These are phyloP conservation scores for Geranium brycei DNA, from an alignment of 345 rosid species.

Conservation along the genomic window DNA sequence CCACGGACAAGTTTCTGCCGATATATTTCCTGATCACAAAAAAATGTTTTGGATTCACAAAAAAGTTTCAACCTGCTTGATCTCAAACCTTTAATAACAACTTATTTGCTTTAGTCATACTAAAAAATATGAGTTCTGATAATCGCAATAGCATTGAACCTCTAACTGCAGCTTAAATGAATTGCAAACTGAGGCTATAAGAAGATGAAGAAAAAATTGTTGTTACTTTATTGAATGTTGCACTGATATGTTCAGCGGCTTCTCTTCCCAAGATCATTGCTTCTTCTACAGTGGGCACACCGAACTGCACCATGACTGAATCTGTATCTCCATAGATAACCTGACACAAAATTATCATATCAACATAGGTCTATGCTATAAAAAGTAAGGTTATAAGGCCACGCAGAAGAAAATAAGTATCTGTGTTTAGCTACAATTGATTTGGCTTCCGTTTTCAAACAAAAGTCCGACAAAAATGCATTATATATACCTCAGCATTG, in stretches of 20 bases:
- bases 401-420: background rate
- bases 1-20: too few relatives aligned
- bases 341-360: constrained; percentile 24
- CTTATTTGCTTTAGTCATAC: background rate
- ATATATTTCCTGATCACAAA: too few relatives aligned
- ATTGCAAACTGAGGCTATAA: too few relatives aligned
- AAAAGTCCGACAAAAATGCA: background rate
- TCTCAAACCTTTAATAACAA: too few relatives aligned
- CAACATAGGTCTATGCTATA: background rate
- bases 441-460: background rate
- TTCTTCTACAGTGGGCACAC: constrained; percentile 57
- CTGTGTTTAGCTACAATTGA: too few relatives aligned
- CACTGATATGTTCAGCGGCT: constrained; percentile 84
- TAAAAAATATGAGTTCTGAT: too few relatives aligned
- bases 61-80: too few relatives aligned
- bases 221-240: constrained; percentile 67
- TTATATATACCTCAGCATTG: constrained; percentile 65
- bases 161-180: too few relatives aligned
- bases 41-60: too few relatives aligned
- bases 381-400: background rate
- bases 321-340: constrained; percentile 97
- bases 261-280: constrained; percentile 91
- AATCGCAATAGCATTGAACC: too few relatives aligned
- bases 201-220: background rate
- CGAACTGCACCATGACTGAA: constrained; percentile 99